Evolutionary conservation across 202 grass and related monocot species (phyloP).

Genomic region (Panicum virgatum): DNA sequence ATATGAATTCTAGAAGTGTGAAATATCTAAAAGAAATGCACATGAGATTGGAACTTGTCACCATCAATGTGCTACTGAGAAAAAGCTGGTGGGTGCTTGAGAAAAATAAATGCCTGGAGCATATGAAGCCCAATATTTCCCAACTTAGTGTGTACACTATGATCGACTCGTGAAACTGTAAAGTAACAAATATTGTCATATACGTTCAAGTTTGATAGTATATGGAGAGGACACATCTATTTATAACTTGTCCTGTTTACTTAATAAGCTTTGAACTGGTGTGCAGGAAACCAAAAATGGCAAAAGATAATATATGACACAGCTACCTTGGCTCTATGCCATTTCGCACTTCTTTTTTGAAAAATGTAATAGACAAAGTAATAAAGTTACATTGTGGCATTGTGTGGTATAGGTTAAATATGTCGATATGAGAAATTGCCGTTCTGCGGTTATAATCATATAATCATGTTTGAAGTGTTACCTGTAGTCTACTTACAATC

Average conservation of each 20-base stretch:
- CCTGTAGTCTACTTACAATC: background rate
- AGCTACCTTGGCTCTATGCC: background rate
- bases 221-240: background rate
- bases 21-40: background rate
- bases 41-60: background rate
- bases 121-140: background rate
- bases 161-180: background rate
- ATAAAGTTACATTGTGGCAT: background rate
- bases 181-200: background rate
- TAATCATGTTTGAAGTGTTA: background rate
- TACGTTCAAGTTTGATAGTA: background rate
- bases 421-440: background rate
- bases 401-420: background rate
- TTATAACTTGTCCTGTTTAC: background rate
- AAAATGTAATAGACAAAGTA: background rate
- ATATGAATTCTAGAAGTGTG: background rate
- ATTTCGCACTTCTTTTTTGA: background rate
- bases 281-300: background rate
- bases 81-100: background rate
- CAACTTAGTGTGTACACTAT: background rate
- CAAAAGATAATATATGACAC: background rate
- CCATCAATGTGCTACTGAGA: background rate
- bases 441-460: background rate
- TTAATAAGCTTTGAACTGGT: conserved; percentile 22
- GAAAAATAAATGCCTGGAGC: background rate